A percentile compares a stretch with the other conserved stretches of the same genome.
phyloP scores from a whole-genome alignment of 140 eudicot species.

The Senecio squalidus region DNA sequence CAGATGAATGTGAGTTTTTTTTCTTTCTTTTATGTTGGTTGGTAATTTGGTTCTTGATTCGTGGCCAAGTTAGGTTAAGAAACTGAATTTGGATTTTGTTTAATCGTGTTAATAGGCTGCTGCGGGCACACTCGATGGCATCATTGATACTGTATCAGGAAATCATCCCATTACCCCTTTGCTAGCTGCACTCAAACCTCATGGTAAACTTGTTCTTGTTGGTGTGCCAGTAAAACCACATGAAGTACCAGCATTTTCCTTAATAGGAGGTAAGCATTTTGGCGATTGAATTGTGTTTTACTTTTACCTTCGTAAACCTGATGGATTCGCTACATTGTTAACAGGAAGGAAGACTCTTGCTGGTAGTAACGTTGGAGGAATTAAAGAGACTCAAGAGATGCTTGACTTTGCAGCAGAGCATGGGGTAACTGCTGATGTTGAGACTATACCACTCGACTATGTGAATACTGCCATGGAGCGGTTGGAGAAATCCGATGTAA shows the following conservation, averaged over 20 bases:
- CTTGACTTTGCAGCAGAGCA: constrained; percentile 45
- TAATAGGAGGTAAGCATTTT: constrained; percentile 35
- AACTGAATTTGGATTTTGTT: background rate
- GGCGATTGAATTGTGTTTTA: background rate
- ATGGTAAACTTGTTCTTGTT: constrained; percentile 58
- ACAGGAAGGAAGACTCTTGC: constrained; percentile 49
- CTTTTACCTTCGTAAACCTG: background rate
- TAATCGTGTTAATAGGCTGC: constrained; percentile 33
- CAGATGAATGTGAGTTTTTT: constrained; percentile 32
- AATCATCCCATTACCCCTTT: constrained; percentile 35
- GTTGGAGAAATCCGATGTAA: constrained; percentile 39
- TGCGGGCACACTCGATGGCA: constrained; percentile 44
- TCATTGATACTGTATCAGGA: constrained; percentile 56
- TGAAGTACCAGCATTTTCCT: constrained; percentile 40
- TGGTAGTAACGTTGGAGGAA: constrained; percentile 53
- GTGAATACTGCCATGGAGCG: constrained; percentile 57
- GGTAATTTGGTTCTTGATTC: too few relatives aligned
- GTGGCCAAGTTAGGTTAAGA: background rate
- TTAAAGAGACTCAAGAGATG: constrained; percentile 62
- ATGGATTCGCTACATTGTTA: background rate
- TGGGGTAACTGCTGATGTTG: constrained; percentile 40
- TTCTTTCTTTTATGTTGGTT: background rate
- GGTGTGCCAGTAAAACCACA: constrained; percentile 55
- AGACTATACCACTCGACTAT: constrained; percentile 36
- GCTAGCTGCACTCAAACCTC: constrained; percentile 29